phyloP scores from a whole-genome alignment of 129 eudicot species.

The Glebionis coronaria region DNA sequence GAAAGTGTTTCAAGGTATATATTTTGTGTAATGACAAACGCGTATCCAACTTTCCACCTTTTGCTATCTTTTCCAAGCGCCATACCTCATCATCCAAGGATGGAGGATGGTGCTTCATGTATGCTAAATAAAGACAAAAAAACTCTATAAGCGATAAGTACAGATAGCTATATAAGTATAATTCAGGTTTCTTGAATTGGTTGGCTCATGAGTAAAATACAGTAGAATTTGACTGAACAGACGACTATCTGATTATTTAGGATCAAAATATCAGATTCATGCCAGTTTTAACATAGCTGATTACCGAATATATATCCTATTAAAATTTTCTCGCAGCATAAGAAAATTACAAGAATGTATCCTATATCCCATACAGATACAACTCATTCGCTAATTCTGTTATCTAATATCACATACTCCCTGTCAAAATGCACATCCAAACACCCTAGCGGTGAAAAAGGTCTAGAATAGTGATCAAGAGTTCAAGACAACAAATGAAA shows the following conservation, averaged over 20 bases:
- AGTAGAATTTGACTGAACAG: no score
- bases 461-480: background rate
- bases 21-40: constrained; percentile 30
- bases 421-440: background rate
- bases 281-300: no score
- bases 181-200: background rate
- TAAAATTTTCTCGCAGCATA: no score
- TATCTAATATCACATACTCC: background rate
- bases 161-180: no score
- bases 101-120: constrained; percentile 73
- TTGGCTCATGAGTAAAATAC: background rate
- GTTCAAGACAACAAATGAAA: constrained; percentile 8
- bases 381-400: background rate
- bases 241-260: no score
- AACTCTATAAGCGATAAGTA: constrained; percentile 4
- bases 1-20: constrained; percentile 47
- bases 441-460: background rate
- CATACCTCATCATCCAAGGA: constrained; percentile 57
- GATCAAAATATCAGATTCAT: no score
- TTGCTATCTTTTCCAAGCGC: constrained; percentile 77
- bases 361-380: no score
- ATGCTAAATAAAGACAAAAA: constrained; percentile 41
- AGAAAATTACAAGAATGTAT: no score
- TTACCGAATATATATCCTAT: no score
- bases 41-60: constrained; percentile 52